Evolutionary conservation across 148 eudicot species (phyloP).

Genomic region (Vaccinium darrowii): DNA sequence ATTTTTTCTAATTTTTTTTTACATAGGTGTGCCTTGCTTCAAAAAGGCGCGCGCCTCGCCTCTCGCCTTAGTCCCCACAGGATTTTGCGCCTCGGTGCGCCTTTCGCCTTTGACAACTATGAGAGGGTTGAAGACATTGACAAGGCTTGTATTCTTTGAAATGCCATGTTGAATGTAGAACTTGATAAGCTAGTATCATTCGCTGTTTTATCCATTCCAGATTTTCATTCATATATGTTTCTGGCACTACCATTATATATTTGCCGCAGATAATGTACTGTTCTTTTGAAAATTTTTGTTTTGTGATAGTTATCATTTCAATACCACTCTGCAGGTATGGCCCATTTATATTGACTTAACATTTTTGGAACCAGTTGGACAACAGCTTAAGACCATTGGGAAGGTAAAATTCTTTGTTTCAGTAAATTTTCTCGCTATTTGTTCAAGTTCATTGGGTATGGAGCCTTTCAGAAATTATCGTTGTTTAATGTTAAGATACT

Average conservation of each 20-base stretch:
- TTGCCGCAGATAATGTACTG: background rate
- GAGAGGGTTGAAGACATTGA: background rate
- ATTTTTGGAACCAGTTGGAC: constrained; percentile 88
- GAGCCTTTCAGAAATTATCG: background rate
- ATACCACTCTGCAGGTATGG: constrained; percentile 61
- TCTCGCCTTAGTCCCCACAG: no score
- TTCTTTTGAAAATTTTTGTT: background rate
- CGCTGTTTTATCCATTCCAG: background rate
- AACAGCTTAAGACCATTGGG: constrained; percentile 75
- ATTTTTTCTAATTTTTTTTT: no score
- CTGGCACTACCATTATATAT: background rate
- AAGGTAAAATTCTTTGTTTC: constrained; percentile 44
- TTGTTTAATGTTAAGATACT: background rate
- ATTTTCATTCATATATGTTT: background rate
- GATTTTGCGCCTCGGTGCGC: no score
- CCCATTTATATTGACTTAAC: constrained; percentile 83
- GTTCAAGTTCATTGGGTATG: background rate
- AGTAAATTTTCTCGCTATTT: background rate
- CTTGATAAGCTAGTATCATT: background rate
- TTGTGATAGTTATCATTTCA: background rate
- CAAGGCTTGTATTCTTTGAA: background rate
- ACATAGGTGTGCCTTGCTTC: no score
- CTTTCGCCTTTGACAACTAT: no score
- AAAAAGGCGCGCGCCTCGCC: no score
- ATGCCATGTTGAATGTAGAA: background rate